Evolutionary conservation across 1,139 yeast genomes (phyloP).

Genomic region (Kodamaea ohmeri): DNA sequence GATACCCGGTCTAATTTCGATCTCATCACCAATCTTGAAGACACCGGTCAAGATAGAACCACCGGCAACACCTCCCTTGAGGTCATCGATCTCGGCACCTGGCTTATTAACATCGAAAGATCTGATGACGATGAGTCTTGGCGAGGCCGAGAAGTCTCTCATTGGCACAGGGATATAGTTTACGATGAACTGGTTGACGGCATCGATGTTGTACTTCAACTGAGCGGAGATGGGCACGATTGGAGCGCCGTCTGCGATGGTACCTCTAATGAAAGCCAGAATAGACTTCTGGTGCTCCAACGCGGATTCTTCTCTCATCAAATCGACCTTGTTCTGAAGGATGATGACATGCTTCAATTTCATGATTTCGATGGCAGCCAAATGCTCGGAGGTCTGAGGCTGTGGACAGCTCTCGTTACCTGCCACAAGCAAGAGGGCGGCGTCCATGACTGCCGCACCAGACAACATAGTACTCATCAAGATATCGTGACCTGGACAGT

Average conservation of each 20-base stretch:
- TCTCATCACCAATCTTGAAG: conserved; percentile 94
- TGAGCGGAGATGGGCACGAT: conserved; percentile 99
- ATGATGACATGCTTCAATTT: conserved; percentile 95
- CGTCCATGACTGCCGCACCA: conserved; percentile 99
- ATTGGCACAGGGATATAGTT: conserved; percentile 94
- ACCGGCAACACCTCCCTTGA: conserved; percentile 99
- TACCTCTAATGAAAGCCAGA: conserved; percentile 89
- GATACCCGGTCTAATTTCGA: conserved; percentile 98
- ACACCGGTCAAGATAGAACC: conserved; percentile 98
- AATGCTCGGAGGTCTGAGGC: conserved; percentile 98
- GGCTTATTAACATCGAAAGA: conserved; percentile 99
- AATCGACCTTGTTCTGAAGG: conserved; percentile 95
- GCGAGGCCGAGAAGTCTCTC: conserved; percentile 91
- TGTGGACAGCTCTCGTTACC: conserved; percentile 99
- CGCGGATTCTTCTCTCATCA: conserved; percentile 97
- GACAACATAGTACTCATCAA: conserved; percentile 99
- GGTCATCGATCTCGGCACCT: conserved; percentile 94
- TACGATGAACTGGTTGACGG: conserved; percentile 94
- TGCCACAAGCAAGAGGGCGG: conserved; percentile 91
- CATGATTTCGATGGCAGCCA: conserved; percentile 99
- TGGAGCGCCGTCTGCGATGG: conserved; percentile 98
- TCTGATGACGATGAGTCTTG: conserved; percentile 94
- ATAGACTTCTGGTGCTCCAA: conserved; percentile 93
- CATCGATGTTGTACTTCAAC: conserved; percentile 96
- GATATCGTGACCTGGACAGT: conserved; percentile 99